Evolutionary conservation across 2,329 filamentous ascomycete species (phyloP), one percentile per base, ranked within the genome.

Genomic region (Fusarium humuli): DNA sequence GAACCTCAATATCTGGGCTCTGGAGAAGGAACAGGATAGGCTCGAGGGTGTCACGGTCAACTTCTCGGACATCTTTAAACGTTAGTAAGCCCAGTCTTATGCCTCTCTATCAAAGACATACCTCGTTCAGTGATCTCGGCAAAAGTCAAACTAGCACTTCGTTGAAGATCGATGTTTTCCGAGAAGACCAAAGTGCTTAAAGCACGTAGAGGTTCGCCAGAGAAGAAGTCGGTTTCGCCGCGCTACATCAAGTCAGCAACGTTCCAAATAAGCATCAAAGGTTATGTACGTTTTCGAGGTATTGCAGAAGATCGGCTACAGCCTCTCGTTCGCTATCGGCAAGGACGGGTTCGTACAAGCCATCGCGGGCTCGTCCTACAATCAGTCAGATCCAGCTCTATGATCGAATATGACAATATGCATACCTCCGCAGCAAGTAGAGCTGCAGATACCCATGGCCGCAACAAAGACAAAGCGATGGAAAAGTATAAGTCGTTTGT

Each of bases 111-210:
- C 5, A 6, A 20, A 22, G n/a, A 50, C 85, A 76, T 87, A 98
- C 96, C 95, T 93, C 95, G 85, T 83, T 99, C 96, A 41, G 96
- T 99, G 74, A 99, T 99, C 81, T 99, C 96, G 65, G 96, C 96
- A 86, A 99, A 99, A 4, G 96, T 99, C 81, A 99, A 88, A 80
- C 95, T 98, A 56, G 96, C 96, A 83, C 96, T 98, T 72, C 96
- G 89, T 83, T 99, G 96, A 56, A 99, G 87, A 80, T 99, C 96
- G 79, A 99, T 94, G 83, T 99, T 99, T 81, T 98, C 94, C 61
- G 96, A 99, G 81, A 97, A 99, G 61, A 99, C 96, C 27, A 99
- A 88, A 14, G 95, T 99, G 82, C 94, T 98, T 61, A 99, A 85
- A 47, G 96, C 95, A 81, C 92, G 92, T 61, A 99, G 89, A 47